These are phyloP conservation scores for Zymoseptoria ardabiliae DNA, from an alignment of 2,329 filamentous ascomycete genomes.

Conservation along the genomic window DNA sequence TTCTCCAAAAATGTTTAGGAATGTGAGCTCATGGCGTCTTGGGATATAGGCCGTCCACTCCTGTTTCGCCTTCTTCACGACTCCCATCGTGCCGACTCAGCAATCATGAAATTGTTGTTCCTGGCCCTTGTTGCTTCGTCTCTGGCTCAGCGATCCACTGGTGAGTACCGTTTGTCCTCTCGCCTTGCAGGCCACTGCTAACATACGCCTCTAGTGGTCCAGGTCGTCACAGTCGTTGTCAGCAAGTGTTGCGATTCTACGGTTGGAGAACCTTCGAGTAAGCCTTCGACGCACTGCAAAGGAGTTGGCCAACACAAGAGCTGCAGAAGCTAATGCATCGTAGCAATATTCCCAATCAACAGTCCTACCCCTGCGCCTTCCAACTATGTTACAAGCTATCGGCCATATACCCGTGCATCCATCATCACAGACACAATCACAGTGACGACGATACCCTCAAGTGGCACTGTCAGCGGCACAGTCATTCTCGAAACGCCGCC, in stretches of 20 bases:
- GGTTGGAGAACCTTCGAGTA: background rate
- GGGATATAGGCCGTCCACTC: background rate
- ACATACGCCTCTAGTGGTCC: background rate
- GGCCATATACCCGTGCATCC: constrained; percentile 1
- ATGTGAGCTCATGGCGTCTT: background rate
- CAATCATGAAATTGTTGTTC: background rate
- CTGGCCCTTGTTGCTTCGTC: background rate
- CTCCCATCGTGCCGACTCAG: background rate
- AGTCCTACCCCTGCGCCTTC: background rate
- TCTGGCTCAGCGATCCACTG: background rate
- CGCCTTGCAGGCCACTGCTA: background rate
- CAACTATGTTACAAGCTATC: background rate
- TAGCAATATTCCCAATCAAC: background rate
- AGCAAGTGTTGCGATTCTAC: background rate
- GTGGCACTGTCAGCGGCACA: constrained; percentile 2
- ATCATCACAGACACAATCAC: constrained; percentile 2
- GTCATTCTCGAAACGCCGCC: constrained; percentile 1
- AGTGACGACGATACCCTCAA: constrained; percentile 2
- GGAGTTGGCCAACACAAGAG: background rate
- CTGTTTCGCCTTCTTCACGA: background rate
- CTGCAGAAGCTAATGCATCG: background rate
- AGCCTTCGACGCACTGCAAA: background rate
- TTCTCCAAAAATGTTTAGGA: background rate
- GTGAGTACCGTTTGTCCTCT: background rate
- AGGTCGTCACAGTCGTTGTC: background rate